Evolutionary conservation across 257 asterid species (phyloP).

Genomic region (Perilla frutescens): DNA sequence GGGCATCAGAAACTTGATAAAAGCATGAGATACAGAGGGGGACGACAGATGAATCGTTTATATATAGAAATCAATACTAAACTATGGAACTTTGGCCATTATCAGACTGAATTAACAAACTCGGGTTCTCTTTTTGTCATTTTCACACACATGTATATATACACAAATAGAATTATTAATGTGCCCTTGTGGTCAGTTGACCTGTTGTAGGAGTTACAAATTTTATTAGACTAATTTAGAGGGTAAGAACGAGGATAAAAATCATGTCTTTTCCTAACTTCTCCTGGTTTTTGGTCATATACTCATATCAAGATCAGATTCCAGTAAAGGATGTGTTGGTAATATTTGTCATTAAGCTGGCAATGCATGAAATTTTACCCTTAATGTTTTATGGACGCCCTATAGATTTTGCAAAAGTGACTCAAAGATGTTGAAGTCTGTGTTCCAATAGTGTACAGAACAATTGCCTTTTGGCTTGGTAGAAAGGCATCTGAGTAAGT

Average conservation of each 20-base stretch:
- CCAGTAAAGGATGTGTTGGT: not conserved
- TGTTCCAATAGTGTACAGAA: constrained; percentile 77
- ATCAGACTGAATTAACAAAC: not conserved
- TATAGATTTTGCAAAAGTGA: constrained; percentile 54
- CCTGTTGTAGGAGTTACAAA: not conserved
- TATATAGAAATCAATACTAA: not conserved
- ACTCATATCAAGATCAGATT: not conserved
- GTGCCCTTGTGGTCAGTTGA: not conserved
- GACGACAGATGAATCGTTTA: not conserved
- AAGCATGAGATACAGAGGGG: constrained; percentile 15
- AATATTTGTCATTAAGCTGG: not conserved
- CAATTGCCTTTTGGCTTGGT: constrained; percentile 85
- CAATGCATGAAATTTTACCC: not conserved
- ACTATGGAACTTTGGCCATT: not conserved
- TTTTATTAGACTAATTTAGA: not conserved
- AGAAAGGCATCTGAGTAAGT: constrained; percentile 82
- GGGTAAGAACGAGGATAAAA: not conserved
- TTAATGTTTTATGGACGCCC: constrained; percentile 26
- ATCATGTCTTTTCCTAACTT: not conserved
- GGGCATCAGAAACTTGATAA: constrained; percentile 16
- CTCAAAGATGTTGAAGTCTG: constrained; percentile 70
- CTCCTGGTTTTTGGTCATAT: not conserved
- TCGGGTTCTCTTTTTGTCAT: not conserved
- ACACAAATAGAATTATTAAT: not conserved
- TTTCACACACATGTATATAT: not conserved